Evolutionary conservation across 306 rosid species (phyloP).

Genomic region (Carpinus fangiana): DNA sequence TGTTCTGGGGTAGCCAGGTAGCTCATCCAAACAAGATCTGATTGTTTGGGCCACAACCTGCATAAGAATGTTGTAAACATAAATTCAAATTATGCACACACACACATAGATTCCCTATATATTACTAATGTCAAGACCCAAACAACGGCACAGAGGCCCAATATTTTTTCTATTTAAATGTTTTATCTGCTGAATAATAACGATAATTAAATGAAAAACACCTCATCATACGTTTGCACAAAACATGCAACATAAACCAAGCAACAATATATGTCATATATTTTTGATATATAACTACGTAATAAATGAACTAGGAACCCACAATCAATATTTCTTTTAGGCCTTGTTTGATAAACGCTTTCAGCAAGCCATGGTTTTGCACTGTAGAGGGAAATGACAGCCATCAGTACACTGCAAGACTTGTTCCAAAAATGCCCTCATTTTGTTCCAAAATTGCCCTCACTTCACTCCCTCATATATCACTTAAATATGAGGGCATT

Average conservation of each 20-base stretch:
- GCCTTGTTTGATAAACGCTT: no score
- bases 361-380: no score
- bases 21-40: constrained; percentile 87
- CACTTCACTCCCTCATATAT: no score
- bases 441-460: no score
- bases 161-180: not conserved
- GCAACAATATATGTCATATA: not conserved
- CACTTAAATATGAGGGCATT: no score
- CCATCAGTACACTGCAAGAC: no score
- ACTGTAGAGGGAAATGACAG: no score
- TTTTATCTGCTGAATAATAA: constrained; percentile 5
- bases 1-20: constrained; percentile 94
- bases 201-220: constrained; percentile 10
- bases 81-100: constrained; percentile 18
- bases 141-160: constrained; percentile 12
- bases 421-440: no score
- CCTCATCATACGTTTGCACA: not conserved
- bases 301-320: not conserved
- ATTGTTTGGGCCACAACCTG: constrained; percentile 95
- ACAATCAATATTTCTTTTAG: not conserved
- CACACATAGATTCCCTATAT: constrained; percentile 16
- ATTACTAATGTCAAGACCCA: constrained; percentile 20
- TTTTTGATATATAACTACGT: not conserved
- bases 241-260: not conserved
- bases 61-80: constrained; percentile 23